These are phyloP conservation scores for Rhododendron vialii DNA, from an alignment of 148 eudicot species.

Conservation along the genomic window DNA sequence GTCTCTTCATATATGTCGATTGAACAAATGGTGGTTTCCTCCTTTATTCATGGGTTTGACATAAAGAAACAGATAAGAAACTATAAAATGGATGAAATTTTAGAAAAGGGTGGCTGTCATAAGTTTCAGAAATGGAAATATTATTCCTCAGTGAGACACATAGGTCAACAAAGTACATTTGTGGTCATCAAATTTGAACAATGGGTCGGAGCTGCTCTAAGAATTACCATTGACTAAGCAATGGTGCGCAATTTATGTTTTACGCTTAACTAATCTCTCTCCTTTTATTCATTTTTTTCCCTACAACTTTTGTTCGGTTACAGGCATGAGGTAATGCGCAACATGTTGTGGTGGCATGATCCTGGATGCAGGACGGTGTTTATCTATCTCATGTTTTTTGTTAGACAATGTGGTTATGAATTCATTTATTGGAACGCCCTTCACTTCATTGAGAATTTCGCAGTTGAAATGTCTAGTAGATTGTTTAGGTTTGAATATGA, in stretches of 20 bases:
- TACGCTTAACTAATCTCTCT: not conserved
- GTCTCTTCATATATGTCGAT: not conserved
- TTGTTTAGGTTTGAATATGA: conserved; percentile 17
- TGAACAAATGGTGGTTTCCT: not conserved
- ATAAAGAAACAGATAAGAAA: not conserved
- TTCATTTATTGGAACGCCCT: conserved; percentile 1
- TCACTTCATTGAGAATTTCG: conserved; percentile 10
- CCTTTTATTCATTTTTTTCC: not conserved
- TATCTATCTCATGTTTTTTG: conserved; percentile 8
- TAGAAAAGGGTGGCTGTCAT: not conserved
- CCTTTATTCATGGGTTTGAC: too few relatives aligned
- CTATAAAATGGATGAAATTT: not conserved
- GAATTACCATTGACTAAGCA: not conserved
- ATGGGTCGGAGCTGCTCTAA: not conserved
- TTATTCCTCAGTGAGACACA: not conserved
- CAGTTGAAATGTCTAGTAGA: conserved; percentile 11
- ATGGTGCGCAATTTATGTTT: not conserved
- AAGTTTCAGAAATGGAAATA: not conserved
- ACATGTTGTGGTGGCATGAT: not conserved
- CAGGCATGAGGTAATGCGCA: conserved; percentile 17
- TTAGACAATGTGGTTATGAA: not conserved
- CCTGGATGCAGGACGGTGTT: conserved; percentile 17
- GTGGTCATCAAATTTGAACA: not conserved
- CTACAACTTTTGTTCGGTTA: not conserved
- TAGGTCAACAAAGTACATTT: not conserved